Evolutionary conservation across 2,329 filamentous ascomycete genomes (phyloP).

Genomic region (Monosporascus sp.): DNA sequence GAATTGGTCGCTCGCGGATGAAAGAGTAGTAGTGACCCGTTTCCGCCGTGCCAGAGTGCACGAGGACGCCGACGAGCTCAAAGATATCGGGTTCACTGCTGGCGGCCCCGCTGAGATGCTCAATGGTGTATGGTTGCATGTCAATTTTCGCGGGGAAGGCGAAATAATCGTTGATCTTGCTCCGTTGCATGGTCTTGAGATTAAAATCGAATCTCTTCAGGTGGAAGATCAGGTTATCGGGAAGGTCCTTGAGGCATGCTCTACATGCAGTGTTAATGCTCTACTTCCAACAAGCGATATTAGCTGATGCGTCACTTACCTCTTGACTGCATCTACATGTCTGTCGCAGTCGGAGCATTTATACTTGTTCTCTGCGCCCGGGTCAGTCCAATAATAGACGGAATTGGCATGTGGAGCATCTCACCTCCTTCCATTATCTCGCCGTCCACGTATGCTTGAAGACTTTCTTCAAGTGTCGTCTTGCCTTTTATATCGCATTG

Average conservation of each 20-base stretch:
- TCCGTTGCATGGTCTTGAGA: conserved; percentile 67
- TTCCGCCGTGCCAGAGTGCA: conserved; percentile 88
- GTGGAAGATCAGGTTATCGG: conserved; percentile 92
- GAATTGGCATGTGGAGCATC: conserved; percentile 12
- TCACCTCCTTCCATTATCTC: conserved; percentile 88
- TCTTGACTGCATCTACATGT: conserved; percentile 89
- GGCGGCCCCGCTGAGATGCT: conserved; percentile 64
- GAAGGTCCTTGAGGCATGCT: conserved; percentile 85
- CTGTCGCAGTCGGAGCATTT: conserved; percentile 87
- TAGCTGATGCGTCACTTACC: conserved; percentile 37
- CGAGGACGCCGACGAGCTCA: conserved; percentile 88
- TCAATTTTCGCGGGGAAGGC: conserved; percentile 79
- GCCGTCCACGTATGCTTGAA: conserved; percentile 92
- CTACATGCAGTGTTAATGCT: conserved; percentile 34
- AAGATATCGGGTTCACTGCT: conserved; percentile 67
- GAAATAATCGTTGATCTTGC: conserved; percentile 95
- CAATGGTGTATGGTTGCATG: conserved; percentile 86
- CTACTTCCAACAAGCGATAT: background rate
- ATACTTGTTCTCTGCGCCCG: conserved; percentile 79
- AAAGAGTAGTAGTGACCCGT: conserved; percentile 98
- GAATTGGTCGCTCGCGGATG: conserved; percentile 69
- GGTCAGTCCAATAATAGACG: conserved; percentile 13
- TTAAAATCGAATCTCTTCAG: conserved; percentile 86
- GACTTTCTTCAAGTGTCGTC: conserved; percentile 72
- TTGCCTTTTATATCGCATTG: conserved; percentile 97